These are phyloP conservation scores for Entophlyctis helioformis DNA, from an alignment of 192 early-diverging fungal genomes.

Conservation along the genomic window DNA sequence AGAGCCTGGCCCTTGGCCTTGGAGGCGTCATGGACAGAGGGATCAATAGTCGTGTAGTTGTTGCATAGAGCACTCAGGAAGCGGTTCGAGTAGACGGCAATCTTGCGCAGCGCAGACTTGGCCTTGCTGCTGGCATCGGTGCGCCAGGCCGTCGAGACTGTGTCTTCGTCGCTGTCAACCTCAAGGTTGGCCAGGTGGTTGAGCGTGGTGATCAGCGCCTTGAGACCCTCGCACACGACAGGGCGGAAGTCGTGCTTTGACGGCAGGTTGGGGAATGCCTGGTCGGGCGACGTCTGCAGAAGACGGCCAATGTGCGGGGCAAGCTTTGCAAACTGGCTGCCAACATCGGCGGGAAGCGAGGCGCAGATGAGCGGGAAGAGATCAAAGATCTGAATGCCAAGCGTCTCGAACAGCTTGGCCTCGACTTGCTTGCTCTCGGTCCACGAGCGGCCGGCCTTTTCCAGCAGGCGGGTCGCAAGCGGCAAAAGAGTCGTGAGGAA, in stretches of 20 bases:
- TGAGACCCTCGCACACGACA: conserved; percentile 61
- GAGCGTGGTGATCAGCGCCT: conserved; percentile 19
- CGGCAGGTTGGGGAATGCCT: conserved; percentile 19
- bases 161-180: not conserved
- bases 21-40: conserved; percentile 1
- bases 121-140: no score
- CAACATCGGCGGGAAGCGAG: conserved; percentile 66
- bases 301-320: conserved; percentile 66
- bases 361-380: conserved; percentile 72
- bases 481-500: conserved; percentile 65
- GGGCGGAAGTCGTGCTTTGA: conserved; percentile 65
- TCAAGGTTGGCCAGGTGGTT: no score
- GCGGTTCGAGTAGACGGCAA: conserved; percentile 19
- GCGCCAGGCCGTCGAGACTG: no score
- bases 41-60: conserved; percentile 24
- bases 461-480: conserved; percentile 58
- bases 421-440: conserved; percentile 37
- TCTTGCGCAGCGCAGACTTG: conserved; percentile 8
- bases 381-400: conserved; percentile 80
- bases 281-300: conserved; percentile 28
- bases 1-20: conserved; percentile 27
- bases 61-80: conserved; percentile 41
- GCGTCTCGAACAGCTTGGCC: conserved; percentile 83
- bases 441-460: conserved; percentile 45
- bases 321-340: conserved; percentile 21